A percentile compares a stretch with the other conserved stretches of the same genome.
These are phyloP conservation scores for Fusarium lyarnte DNA, from an alignment of 2,329 filamentous ascomycete genomes.

Conservation along the genomic window DNA sequence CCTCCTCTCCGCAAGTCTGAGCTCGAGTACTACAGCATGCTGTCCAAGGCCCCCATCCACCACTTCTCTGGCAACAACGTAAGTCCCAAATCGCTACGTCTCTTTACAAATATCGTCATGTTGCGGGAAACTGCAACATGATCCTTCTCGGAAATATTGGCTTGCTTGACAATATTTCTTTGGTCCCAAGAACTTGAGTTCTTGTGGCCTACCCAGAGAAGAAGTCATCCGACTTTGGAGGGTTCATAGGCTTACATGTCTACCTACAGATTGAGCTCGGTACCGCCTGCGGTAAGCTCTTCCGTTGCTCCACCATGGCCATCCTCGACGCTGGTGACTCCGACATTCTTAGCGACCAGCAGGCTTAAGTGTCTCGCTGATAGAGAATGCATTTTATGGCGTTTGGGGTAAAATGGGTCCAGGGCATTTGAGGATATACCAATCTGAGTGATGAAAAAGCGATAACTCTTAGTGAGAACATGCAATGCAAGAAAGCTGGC, in stretches of 20 bases:
- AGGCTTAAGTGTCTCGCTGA: slow-evolving; percentile 59
- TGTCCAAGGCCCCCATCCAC: slow-evolving; percentile 94
- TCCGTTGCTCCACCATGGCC: slow-evolving; percentile 97
- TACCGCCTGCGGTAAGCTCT: slow-evolving; percentile 98
- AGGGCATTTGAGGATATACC: slow-evolving; percentile 51
- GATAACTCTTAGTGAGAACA: slow-evolving; percentile 43
- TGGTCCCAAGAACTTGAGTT: slow-evolving; percentile 36
- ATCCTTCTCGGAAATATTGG: slow-evolving; percentile 38
- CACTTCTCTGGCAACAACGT: slow-evolving; percentile 99
- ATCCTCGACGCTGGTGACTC: slow-evolving; percentile 98
- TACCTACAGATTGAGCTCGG: slow-evolving; percentile 89
- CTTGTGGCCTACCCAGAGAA: slow-evolving; percentile 80
- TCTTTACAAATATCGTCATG: slow-evolving; percentile 23
- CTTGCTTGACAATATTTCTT: slow-evolving; percentile 34
- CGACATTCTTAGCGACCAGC: slow-evolving; percentile 88
- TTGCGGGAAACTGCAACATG: slow-evolving; percentile 36
- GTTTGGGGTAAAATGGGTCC: slow-evolving; percentile 55
- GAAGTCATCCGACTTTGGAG: slow-evolving; percentile 91
- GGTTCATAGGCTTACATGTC: slow-evolving; percentile 73
- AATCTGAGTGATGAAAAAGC: slow-evolving; percentile 49
- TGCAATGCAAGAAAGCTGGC: slow-evolving; percentile 21
- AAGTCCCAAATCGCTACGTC: slow-evolving; percentile 62
- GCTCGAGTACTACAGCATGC: slow-evolving; percentile 94
- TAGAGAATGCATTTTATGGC: slow-evolving; percentile 50
- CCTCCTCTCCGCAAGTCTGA: slow-evolving; percentile 98